Evolutionary conservation across 2,329 filamentous ascomycete genomes (phyloP), one percentile per base, ranked within the genome.

Genomic region (Phialophora macrospora): DNA sequence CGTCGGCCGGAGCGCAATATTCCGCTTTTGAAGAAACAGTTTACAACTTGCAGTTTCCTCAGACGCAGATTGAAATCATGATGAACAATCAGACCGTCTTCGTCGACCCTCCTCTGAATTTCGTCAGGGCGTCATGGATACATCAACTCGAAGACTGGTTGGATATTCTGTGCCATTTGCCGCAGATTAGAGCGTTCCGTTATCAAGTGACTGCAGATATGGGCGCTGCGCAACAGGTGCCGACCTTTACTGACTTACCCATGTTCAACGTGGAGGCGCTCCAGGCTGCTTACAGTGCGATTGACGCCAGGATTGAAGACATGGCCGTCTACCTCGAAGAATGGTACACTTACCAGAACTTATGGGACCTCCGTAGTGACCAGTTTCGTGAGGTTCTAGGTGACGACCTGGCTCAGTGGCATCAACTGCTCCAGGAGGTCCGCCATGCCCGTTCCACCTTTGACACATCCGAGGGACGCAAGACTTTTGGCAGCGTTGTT

Each of bases 1-100:
- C 92, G 74, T 85, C 89, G 64, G 72, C 77, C 22, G 65, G 69
- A 26, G 56, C 24, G 20, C 61, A 52, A 30, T 60, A 72, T 71
- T 46, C 55, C 41, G 46, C 61, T 41, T 30, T 64, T 54, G 68
- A 70, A 44, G 68, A 70, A 32, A 44, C 64, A 17, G 46, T 65
- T 6, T 78, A 79, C 68, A 74, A 72, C 22, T 78, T 81, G 34
- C 74, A 78, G 54, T 82, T 82, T 67, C 75, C 79, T 5, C 74
- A 75, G 34, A 85, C 96, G 26, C 84, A 95, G 17, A 92, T 97
- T 72, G 95, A 99, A 76, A 90, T 99, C 62, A 95, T 92, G 5
- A 99, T 99, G 92, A 91, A 92, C 34, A 98, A 98, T 73, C 95
- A 99, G 77, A 90, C 97, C 71, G 97, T 99, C 71, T 97, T 96